Evolutionary conservation across 371 early-diverging fungal species (phyloP), one percentile per base, ranked within the genome.

Genomic region (Mortierella sp.): DNA sequence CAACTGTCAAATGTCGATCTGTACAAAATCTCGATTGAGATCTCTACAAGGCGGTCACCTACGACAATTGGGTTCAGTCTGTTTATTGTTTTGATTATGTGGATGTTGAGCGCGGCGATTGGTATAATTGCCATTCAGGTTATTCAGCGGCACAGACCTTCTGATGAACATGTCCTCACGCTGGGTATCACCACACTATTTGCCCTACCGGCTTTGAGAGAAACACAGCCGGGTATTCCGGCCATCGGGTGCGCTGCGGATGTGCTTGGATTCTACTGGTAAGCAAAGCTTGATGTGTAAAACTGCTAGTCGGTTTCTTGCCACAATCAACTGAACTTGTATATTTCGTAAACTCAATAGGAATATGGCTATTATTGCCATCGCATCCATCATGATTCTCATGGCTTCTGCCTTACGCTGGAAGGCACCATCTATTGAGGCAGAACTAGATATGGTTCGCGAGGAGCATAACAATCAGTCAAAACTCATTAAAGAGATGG

Each of bases 201-300:
- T 58, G 79, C 72, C 1, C 26, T 76, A 40, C 71, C 76, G 9
- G 70, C 76, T 10, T 30, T 78, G 43, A 57, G 73, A 51, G 85
- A 87, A 62, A 81, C 85, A 0, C 87, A 87, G 64, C 86, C 86
- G 4, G 85, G 86, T n/a, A 83, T 85, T 28, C 87, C 86, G 3
- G 79, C 83, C 8, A 84, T 87, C 35, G 87, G 87, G 39, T 87
- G 85, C 66, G 78, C 77, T 1, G 77, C 75, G 0, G 84, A 84
- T 72, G 75, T 84, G 14, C 64, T 77, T 10, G 76, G 77, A 5
- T 84, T 87, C 47, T 84, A 85, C 64, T 85, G 79, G 75, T 83
- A 73, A 52, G 45, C 5, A 22, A 47, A 0, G 30, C 39, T 10
- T 4, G 6, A 6, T 4, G 39, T 10, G 39, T 39, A 10, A 10